Conservation (phyloP, 2,329 filamentous ascomycete genomes). For the Fusarium setosum region DNA sequence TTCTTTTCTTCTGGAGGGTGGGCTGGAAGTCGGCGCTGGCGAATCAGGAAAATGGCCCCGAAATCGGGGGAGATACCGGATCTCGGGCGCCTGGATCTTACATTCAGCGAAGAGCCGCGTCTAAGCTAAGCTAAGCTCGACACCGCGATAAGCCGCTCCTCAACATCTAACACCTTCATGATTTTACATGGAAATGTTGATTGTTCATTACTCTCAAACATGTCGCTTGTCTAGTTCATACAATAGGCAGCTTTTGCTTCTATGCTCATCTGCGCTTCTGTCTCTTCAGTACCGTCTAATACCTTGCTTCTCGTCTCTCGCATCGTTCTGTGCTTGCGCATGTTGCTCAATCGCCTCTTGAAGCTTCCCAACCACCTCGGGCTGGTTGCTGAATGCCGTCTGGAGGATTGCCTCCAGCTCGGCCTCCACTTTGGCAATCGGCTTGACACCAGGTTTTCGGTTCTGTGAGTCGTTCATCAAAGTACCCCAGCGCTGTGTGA, state of each 20-base stretch:
- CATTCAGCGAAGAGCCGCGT: too few species aligned
- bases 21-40: conserved; percentile 7
- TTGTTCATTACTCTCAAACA: background rate
- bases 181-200: background rate
- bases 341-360: conserved; percentile 71
- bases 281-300: conserved; percentile 44
- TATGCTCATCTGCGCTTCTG: background rate
- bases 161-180: background rate
- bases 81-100: conserved; percentile 21
- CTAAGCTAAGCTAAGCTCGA: too few species aligned
- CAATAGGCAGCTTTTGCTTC: conserved; percentile 8
- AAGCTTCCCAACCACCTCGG: conserved; percentile 68
- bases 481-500: conserved; percentile 69
- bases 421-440: conserved; percentile 63
- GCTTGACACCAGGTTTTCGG: conserved; percentile 60
- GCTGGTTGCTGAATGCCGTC: conserved; percentile 68
- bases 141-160: conserved; percentile 24
- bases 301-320: conserved; percentile 50
- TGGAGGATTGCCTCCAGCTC: conserved; percentile 68
- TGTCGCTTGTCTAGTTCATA: conserved; percentile 2
- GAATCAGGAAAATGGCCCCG: background rate
- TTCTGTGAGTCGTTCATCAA: conserved; percentile 61
- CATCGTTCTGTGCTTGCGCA: conserved; percentile 63
- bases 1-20: background rate
- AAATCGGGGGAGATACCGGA: conserved; percentile 18